Evolutionary conservation across 257 asterid species (phyloP).

Genomic region (Coffea canephora): DNA sequence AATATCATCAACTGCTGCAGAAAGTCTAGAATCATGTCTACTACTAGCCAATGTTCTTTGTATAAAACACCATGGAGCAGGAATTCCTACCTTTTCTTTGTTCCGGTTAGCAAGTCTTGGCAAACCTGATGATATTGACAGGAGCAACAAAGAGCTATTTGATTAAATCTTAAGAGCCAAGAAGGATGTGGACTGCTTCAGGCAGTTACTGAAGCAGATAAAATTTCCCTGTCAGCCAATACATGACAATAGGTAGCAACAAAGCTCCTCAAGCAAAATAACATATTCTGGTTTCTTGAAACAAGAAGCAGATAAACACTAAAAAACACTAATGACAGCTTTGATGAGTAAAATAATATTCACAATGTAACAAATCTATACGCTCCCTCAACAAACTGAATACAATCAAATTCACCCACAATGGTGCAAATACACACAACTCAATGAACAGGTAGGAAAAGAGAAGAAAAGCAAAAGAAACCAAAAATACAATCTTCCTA

Average conservation of each 20-base stretch:
- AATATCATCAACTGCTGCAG: background rate
- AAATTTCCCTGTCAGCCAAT: background rate
- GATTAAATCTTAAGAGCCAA: background rate
- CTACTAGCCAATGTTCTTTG: no score
- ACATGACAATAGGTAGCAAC: background rate
- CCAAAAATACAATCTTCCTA: slow-evolving; percentile 30
- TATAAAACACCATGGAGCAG: background rate
- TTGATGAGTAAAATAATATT: background rate
- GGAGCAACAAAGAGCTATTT: background rate
- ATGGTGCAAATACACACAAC: slow-evolving; percentile 37
- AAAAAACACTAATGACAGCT: background rate
- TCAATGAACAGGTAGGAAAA: slow-evolving; percentile 32
- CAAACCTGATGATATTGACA: background rate
- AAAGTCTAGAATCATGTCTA: no score
- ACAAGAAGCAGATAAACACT: background rate
- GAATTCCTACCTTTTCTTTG: background rate
- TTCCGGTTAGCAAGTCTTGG: background rate
- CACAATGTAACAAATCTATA: slow-evolving; percentile 30
- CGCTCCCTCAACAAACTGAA: slow-evolving; percentile 47
- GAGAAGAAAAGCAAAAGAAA: slow-evolving; percentile 1
- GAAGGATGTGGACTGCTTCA: background rate
- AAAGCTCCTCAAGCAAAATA: background rate
- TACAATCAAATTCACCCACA: slow-evolving; percentile 39
- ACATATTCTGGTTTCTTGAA: background rate
- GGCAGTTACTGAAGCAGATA: background rate